These are phyloP conservation scores for Hymenoscyphus scutula DNA, from an alignment of 2,329 filamentous ascomycete species.

Conservation along the genomic window DNA sequence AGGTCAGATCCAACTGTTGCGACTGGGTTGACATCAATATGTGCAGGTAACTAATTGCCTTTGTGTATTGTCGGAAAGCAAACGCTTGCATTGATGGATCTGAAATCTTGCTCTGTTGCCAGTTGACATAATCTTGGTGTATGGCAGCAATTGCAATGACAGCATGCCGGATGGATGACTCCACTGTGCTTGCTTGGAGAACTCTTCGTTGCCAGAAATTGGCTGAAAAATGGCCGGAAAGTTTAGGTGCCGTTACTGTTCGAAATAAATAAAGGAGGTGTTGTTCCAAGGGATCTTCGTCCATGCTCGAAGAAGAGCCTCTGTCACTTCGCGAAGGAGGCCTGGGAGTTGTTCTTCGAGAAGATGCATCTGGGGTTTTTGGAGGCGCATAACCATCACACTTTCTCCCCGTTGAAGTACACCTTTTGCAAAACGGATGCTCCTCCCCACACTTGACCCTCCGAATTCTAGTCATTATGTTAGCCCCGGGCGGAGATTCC, in stretches of 20 bases:
- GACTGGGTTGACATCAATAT: conserved; percentile 28
- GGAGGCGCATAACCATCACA: conserved; percentile 33
- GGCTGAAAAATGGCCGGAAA: conserved; percentile 27
- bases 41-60: conserved; percentile 45
- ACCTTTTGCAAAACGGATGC: conserved; percentile 34
- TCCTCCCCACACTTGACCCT: conserved; percentile 35
- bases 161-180: conserved; percentile 32
- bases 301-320: conserved; percentile 8
- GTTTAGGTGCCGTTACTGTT: conserved; percentile 25
- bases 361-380: conserved; percentile 13
- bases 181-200: conserved; percentile 24
- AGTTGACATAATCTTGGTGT: conserved; percentile 35
- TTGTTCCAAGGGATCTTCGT: conserved; percentile 26
- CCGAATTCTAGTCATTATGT: conserved; percentile 24
- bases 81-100: conserved; percentile 37
- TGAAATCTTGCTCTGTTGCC: conserved; percentile 45
- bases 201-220: conserved; percentile 33
- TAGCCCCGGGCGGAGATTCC: conserved; percentile 7
- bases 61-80: conserved; percentile 58
- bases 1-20: conserved; percentile 38
- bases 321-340: conserved; percentile 7
- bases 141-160: conserved; percentile 34
- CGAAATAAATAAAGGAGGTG: conserved; percentile 28
- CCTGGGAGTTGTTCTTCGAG: conserved; percentile 6
- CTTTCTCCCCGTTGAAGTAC: conserved; percentile 32